phyloP scores from a whole-genome alignment of 192 early-diverging fungal species.

The Pecoramyces ruminantium region DNA sequence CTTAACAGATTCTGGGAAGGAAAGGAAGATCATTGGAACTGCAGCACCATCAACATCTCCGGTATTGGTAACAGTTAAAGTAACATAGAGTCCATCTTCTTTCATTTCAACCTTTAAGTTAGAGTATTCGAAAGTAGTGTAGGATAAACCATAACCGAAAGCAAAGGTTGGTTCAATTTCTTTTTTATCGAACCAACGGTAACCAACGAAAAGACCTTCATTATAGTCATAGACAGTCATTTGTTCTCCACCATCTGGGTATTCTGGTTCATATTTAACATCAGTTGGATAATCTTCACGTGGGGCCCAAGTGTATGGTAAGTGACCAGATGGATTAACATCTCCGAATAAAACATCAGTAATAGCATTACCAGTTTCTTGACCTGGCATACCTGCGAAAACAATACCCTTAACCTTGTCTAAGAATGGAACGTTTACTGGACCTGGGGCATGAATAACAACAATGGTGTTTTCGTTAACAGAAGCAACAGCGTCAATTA shows the following conservation, averaged over 20 bases:
- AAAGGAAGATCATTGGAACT: no score
- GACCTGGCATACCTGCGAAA: slow-evolving; percentile 37
- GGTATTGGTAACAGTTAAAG: no score
- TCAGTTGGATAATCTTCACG: no score
- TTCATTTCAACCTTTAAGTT: slow-evolving; percentile 3
- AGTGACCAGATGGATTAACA: slow-evolving; percentile 42
- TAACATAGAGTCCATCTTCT: background rate
- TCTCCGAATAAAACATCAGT: slow-evolving; percentile 52
- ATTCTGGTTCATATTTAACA: no score
- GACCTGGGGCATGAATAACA: slow-evolving; percentile 26
- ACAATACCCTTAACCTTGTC: slow-evolving; percentile 38
- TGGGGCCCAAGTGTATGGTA: slow-evolving; percentile 29
- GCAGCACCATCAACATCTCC: no score
- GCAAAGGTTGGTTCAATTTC: slow-evolving; percentile 17
- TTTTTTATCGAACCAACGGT: slow-evolving; percentile 23
- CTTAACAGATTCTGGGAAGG: no score
- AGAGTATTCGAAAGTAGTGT: slow-evolving; percentile 33
- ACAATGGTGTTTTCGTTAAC: slow-evolving; percentile 17
- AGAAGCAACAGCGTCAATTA: slow-evolving; percentile 14
- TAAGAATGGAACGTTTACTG: slow-evolving; percentile 25
- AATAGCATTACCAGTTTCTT: slow-evolving; percentile 50
- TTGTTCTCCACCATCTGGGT: no score
- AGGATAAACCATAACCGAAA: slow-evolving; percentile 47
- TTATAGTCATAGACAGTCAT: slow-evolving; percentile 9
- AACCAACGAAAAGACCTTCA: slow-evolving; percentile 35